Evolutionary conservation across 2,329 filamentous ascomycete species (phyloP).

Genomic region (Penicillium sp.): DNA sequence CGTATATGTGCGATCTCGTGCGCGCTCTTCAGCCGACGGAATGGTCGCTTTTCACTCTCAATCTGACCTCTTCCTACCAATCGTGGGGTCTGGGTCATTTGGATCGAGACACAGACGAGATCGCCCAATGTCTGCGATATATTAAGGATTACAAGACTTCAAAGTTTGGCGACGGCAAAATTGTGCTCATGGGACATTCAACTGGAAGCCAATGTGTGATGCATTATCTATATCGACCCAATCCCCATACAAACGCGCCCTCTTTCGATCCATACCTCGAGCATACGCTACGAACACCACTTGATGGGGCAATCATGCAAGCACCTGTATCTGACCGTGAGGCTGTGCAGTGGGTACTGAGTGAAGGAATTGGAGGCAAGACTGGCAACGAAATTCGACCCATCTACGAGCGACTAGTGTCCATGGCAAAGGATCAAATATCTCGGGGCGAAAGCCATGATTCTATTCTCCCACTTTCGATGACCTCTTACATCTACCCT

Average conservation of each 20-base stretch:
- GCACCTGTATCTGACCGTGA: constrained; percentile 75
- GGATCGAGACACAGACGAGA: constrained; percentile 49
- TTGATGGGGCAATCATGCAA: constrained; percentile 75
- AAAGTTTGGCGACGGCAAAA: constrained; percentile 37
- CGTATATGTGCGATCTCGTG: constrained; percentile 49
- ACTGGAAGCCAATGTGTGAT: constrained; percentile 64
- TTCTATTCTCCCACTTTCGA: constrained; percentile 28
- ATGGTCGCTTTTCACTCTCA: constrained; percentile 52
- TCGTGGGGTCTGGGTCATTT: constrained; percentile 52
- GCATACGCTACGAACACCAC: constrained; percentile 41
- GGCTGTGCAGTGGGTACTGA: constrained; percentile 42
- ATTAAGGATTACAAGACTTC: constrained; percentile 38
- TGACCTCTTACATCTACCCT: constrained; percentile 30
- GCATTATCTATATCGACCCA: constrained; percentile 52
- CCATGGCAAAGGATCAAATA: constrained; percentile 26
- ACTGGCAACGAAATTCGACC: constrained; percentile 18
- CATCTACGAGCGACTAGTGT: constrained; percentile 29
- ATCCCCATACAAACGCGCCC: constrained; percentile 31
- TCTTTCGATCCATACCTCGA: constrained; percentile 25
- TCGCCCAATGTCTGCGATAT: constrained; percentile 48
- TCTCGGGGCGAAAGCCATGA: constrained; percentile 19
- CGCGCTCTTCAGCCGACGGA: constrained; percentile 40
- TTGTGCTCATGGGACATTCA: constrained; percentile 63
- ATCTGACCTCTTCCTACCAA: constrained; percentile 48
- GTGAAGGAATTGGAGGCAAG: constrained; percentile 22